phyloP scores from a whole-genome alignment of 176 grass and related monocot genomes.

The Hyparrhenia diplandra region DNA sequence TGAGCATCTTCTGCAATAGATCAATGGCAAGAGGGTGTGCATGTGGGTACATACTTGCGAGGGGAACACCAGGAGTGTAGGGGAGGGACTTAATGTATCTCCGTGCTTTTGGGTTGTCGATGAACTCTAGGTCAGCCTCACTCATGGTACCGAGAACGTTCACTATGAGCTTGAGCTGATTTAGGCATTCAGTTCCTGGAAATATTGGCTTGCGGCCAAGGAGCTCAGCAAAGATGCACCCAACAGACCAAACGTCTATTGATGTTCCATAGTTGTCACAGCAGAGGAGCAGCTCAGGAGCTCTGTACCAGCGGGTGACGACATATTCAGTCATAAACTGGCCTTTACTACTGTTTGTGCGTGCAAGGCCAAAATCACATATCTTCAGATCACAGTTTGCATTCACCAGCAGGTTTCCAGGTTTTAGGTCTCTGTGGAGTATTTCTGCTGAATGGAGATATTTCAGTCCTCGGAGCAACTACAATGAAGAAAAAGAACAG shows the following conservation, averaged over 20 bases:
- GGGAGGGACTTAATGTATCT: slow-evolving; percentile 59
- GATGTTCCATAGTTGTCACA: slow-evolving; percentile 57
- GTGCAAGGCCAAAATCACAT: slow-evolving; percentile 64
- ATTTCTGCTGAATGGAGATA: slow-evolving; percentile 65
- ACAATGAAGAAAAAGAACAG: slow-evolving; percentile 3
- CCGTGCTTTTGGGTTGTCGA: slow-evolving; percentile 51
- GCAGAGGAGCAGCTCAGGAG: slow-evolving; percentile 55
- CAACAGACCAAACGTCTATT: slow-evolving; percentile 59
- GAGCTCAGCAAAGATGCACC: slow-evolving; percentile 57
- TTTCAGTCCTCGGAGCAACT: slow-evolving; percentile 52
- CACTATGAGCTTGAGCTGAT: slow-evolving; percentile 57
- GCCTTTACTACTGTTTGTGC: slow-evolving; percentile 48
- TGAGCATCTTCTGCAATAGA: slow-evolving; percentile 58
- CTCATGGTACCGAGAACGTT: slow-evolving; percentile 58
- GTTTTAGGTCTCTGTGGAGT: slow-evolving; percentile 70
- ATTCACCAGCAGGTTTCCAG: slow-evolving; percentile 55
- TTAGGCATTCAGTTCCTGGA: slow-evolving; percentile 51
- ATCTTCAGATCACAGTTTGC: slow-evolving; percentile 68
- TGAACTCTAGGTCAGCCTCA: slow-evolving; percentile 53
- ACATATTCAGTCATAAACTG: slow-evolving; percentile 73
- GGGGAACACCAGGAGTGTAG: slow-evolving; percentile 45
- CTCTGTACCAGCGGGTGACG: slow-evolving; percentile 58
- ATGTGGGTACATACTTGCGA: slow-evolving; percentile 43
- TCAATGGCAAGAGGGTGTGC: slow-evolving; percentile 53
- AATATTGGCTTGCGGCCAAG: slow-evolving; percentile 60